Base-by-base conservation (phyloP, 768 basidiomycete species). In the Leucogyrophana mollusca region DNA sequence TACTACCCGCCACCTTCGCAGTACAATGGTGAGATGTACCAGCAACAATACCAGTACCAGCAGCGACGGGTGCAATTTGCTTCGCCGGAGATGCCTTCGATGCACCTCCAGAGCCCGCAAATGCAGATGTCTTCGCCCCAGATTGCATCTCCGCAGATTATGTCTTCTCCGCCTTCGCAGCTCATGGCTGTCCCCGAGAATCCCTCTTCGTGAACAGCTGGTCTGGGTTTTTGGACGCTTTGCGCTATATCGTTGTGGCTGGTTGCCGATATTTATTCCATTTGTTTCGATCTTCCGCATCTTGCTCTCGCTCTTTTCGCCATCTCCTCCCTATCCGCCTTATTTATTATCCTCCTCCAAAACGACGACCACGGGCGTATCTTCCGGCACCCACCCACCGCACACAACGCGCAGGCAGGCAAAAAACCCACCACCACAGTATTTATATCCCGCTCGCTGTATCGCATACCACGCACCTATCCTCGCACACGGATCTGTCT, bases 61-160 rank as follows among this genome's bases (percentile, higher is more conserved):
- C 64, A 57, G 40, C 67, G 60, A 43, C 59, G 53, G 45, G 43
- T 46, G 18, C 58, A 54, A 33, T 62, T 65, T 54, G 48, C 58
- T 34, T 66, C 65, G 50, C 59, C 61, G 45, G 56, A 62, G 18
- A 64, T 64, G 59, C 52, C 55, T 52, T 49, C 65, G 64, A 65
- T 5, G 50, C 43, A 36, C 32, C 50, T 32, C 0, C 51, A 55
- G 7, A 41, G 34, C 20, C 16, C 38, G 34, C 43, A 44, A 11
- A 45, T 51, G 16, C 63, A 67, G 47, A 14, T 51, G 27, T 37
- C 53, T 25, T 67, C 64, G 11, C 65, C 64, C 18, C 55, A 56
- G 24, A 34, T 65, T 36, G 44, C 56, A 4, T 44, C 64, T 16
- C 53, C 61, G 6, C 55, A 56, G 24, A 34, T 65, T 36, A 46